Evolutionary conservation across 1,284 basidiomycete genomes (phyloP).

Genomic region (Naganishia sp.): DNA sequence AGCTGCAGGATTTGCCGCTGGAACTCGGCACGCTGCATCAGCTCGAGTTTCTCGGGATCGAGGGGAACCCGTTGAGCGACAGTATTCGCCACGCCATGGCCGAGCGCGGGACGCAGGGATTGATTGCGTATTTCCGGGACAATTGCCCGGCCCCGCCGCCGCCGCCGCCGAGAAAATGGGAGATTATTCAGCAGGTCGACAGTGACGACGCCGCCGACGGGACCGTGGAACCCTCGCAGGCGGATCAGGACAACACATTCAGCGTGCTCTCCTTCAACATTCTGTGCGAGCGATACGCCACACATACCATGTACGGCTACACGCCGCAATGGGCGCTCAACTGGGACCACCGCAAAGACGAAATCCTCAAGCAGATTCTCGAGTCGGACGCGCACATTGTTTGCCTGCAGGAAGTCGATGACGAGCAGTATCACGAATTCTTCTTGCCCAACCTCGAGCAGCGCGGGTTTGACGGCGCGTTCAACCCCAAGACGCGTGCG

Average conservation of each 20-base stretch:
- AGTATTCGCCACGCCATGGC: conserved; percentile 77
- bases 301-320: conserved; percentile 89
- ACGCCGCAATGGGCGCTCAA: conserved; percentile 93
- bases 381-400: conserved; percentile 84
- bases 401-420: conserved; percentile 93
- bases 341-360: conserved; percentile 92
- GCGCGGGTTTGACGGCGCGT: conserved; percentile 86
- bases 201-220: conserved; percentile 39
- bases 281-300: conserved; percentile 88
- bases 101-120: conserved; percentile 85
- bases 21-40: conserved; percentile 91
- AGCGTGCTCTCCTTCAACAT: conserved; percentile 91
- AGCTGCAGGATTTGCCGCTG: conserved; percentile 75
- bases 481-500: conserved; percentile 90
- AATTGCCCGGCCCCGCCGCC: conserved; percentile 72
- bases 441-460: conserved; percentile 76
- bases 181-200: conserved; percentile 65
- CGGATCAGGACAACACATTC: conserved; percentile 65
- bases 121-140: conserved; percentile 87
- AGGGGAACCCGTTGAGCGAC: conserved; percentile 89
- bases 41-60: conserved; percentile 88
- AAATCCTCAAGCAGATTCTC: conserved; percentile 84
- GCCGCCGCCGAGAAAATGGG: conserved; percentile 83
- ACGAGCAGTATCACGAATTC: conserved; percentile 89
- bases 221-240: conserved; percentile 37